Percentiles rank a stretch among this genome's conserved stretches.
Evolutionary conservation across 2,329 filamentous ascomycete genomes (phyloP).

Genomic region (Magnaporthiopsis rhizophila): DNA sequence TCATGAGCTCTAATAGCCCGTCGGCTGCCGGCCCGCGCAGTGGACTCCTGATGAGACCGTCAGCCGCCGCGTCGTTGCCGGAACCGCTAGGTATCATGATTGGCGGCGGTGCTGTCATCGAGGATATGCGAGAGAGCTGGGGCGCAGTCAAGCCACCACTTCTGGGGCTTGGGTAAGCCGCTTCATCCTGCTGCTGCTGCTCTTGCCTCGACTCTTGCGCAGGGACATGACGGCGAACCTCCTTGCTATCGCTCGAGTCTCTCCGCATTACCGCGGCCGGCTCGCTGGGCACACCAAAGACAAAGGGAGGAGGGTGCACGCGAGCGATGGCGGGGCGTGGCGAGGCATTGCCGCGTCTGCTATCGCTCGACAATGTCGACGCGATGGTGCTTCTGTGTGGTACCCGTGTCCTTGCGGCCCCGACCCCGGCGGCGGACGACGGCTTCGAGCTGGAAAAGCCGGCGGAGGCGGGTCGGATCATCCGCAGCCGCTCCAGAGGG

Average conservation of each 20-base stretch:
- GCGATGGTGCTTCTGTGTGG: background rate
- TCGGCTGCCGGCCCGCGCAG: background rate
- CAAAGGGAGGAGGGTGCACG: background rate
- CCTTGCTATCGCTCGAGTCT: background rate
- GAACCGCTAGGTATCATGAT: background rate
- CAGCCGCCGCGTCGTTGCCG: background rate
- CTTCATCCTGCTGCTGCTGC: background rate
- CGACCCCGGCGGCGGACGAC: background rate
- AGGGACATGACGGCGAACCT: background rate
- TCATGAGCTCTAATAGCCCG: background rate
- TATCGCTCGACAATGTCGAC: background rate
- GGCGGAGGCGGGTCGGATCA: slow-evolving; percentile 11
- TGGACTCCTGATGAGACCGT: background rate
- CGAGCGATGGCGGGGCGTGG: background rate
- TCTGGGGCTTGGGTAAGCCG: background rate
- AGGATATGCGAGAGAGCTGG: background rate
- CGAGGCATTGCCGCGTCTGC: background rate
- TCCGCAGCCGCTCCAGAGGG: slow-evolving; percentile 52
- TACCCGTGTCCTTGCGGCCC: too few species aligned
- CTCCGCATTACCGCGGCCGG: background rate
- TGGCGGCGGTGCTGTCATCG: background rate
- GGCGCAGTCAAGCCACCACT: background rate
- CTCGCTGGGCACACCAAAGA: background rate
- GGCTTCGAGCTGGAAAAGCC: background rate
- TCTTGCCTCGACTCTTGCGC: background rate